Conservation (phyloP, 2,329 filamentous ascomycete species). For the Aspergillus versicolor region DNA sequence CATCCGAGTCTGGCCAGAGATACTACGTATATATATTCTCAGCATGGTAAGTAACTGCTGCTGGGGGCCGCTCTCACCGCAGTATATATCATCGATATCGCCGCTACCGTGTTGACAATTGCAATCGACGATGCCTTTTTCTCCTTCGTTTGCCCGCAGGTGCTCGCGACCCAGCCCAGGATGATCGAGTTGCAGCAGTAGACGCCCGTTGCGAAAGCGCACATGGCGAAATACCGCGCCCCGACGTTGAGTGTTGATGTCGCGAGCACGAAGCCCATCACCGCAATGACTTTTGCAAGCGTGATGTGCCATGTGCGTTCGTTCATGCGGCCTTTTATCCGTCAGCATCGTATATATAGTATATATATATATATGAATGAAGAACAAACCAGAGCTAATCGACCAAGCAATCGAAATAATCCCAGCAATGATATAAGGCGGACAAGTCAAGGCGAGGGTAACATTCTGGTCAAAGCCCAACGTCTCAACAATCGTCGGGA, state of each 20-base stretch:
- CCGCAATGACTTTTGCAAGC: conserved; percentile 22
- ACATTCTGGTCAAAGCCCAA: too few species aligned
- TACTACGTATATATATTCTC: too few species aligned
- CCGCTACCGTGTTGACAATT: conserved; percentile 39
- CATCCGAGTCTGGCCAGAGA: too few species aligned
- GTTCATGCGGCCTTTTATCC: conserved; percentile 39
- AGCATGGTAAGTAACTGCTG: too few species aligned
- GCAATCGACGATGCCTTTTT: conserved; percentile 45
- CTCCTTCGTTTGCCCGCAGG: conserved; percentile 43
- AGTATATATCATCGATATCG: not conserved
- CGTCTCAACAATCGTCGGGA: conserved; percentile 44
- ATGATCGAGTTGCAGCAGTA: conserved; percentile 42
- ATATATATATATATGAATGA: too few species aligned
- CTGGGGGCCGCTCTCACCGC: not conserved
- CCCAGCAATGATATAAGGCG: too few species aligned
- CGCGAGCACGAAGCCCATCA: conserved; percentile 32
- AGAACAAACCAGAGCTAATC: too few species aligned
- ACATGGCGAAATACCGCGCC: conserved; percentile 32
- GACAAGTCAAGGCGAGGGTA: too few species aligned
- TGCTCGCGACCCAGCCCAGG: conserved; percentile 43
- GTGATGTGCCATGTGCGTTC: conserved; percentile 36
- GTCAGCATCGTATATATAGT: too few species aligned
- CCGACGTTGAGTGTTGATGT: conserved; percentile 29
- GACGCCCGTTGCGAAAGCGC: conserved; percentile 30
- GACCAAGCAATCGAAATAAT: too few species aligned